phyloP scores from a whole-genome alignment of 345 rosid species.

The Brassica rapa region DNA sequence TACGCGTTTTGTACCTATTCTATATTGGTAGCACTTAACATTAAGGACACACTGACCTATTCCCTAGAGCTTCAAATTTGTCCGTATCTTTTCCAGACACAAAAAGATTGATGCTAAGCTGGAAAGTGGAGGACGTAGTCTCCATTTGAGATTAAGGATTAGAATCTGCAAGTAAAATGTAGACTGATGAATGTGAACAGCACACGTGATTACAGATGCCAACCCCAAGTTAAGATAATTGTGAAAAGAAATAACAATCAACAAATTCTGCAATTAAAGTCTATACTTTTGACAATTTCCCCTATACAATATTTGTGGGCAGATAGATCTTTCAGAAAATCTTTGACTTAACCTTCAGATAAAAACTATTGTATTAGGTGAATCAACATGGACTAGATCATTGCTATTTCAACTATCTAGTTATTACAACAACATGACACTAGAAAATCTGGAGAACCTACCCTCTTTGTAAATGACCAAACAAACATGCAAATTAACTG shows the following conservation, averaged over 20 bases:
- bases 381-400: conserved; percentile 19
- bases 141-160: conserved; percentile 21
- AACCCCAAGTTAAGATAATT: conserved; percentile 8
- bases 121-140: conserved; percentile 14
- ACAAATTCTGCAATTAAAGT: conserved; percentile 17
- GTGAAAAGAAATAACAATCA: not conserved
- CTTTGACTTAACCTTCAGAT: conserved; percentile 30
- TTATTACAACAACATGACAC: conserved; percentile 2
- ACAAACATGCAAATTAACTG: conserved; percentile 14
- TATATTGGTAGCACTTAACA: conserved; percentile 21
- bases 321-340: conserved; percentile 26
- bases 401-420: conserved; percentile 28
- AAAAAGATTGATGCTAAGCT: conserved; percentile 13
- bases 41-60: conserved; percentile 33
- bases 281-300: conserved; percentile 28
- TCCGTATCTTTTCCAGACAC: conserved; percentile 28
- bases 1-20: conserved; percentile 37
- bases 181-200: conserved; percentile 25
- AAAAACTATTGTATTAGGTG: conserved; percentile 27
- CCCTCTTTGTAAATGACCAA: conserved; percentile 10
- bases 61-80: conserved; percentile 12
- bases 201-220: conserved; percentile 12
- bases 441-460: conserved; percentile 3
- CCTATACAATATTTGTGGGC: conserved; percentile 30
- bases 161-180: not conserved